Evolutionary conservation across 805 yeast species (phyloP).

Genomic region (Alloascoidea hylecoeti): DNA sequence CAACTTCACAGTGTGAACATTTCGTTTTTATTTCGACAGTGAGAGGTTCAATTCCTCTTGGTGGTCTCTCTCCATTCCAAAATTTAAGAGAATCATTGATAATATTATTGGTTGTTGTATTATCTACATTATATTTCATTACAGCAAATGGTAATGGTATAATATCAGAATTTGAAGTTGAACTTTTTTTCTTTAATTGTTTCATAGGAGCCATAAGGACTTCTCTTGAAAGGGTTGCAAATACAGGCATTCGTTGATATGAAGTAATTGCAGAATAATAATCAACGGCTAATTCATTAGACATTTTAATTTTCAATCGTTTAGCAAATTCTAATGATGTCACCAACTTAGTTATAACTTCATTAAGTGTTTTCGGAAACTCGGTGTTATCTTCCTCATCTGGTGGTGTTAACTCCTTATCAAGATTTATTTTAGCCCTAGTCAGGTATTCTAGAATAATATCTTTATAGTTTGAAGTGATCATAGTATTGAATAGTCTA

Average conservation of each 20-base stretch:
- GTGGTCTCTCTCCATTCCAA: constrained; percentile 11
- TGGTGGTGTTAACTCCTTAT: background rate
- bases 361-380: background rate
- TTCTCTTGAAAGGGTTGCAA: too few relatives aligned
- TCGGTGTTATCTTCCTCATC: background rate
- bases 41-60: constrained; percentile 9
- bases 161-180: background rate
- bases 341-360: background rate
- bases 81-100: constrained; percentile 9
- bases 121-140: constrained; percentile 7
- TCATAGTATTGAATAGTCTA: constrained; percentile 6
- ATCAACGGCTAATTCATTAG: background rate
- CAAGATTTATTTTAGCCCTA: background rate
- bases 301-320: background rate
- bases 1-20: constrained; percentile 9
- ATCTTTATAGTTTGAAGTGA: background rate
- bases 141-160: constrained; percentile 5
- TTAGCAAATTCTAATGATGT: background rate
- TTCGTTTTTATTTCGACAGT: constrained; percentile 7
- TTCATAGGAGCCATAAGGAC: too few relatives aligned
- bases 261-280: background rate
- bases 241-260: too few relatives aligned
- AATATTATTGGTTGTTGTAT: constrained; percentile 5
- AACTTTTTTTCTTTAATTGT: background rate
- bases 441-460: background rate